Evolutionary conservation across 78 protist genomes (phyloP).

Genomic region (Chrysochromulina tobinii): DNA sequence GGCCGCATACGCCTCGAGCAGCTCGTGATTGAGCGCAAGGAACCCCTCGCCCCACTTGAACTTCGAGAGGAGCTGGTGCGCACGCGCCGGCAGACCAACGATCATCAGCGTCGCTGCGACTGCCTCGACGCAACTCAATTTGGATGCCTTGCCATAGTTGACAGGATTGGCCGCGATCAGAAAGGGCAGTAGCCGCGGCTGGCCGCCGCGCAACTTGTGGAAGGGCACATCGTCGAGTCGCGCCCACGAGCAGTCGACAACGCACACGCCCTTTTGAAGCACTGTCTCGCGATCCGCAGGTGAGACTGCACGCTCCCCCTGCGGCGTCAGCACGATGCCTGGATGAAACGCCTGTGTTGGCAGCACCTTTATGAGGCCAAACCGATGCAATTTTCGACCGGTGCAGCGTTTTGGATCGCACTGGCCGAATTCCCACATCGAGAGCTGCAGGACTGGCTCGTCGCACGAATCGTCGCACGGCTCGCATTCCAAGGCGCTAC

Average conservation of each 20-base stretch:
- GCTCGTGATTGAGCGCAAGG: constrained; percentile 74
- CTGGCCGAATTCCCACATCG: constrained; percentile 84
- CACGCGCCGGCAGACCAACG: constrained; percentile 65
- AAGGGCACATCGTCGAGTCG: constrained; percentile 80
- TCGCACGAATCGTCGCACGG: not conserved
- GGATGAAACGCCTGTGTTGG: constrained; percentile 45
- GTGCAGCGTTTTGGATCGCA: constrained; percentile 89
- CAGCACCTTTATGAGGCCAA: constrained; percentile 64
- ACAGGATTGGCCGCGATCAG: constrained; percentile 97
- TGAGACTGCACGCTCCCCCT: constrained; percentile 69
- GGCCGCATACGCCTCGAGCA: constrained; percentile 63
- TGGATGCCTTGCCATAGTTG: constrained; percentile 91
- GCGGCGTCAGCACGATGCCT: constrained; percentile 89
- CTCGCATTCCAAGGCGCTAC: no score
- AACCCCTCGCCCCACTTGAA: constrained; percentile 92
- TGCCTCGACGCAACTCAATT: constrained; percentile 91
- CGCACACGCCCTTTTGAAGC: constrained; percentile 72
- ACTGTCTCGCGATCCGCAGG: constrained; percentile 80
- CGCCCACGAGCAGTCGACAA: constrained; percentile 95
- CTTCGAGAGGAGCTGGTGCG: constrained; percentile 64
- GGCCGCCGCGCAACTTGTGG: constrained; percentile 64
- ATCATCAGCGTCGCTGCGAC: constrained; percentile 86
- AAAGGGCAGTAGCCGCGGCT: constrained; percentile 84
- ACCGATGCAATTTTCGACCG: constrained; percentile 79
- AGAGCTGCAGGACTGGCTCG: not conserved